phyloP scores from a whole-genome alignment of 2,329 filamentous ascomycete species.

The Paramyrothecium sp. region DNA sequence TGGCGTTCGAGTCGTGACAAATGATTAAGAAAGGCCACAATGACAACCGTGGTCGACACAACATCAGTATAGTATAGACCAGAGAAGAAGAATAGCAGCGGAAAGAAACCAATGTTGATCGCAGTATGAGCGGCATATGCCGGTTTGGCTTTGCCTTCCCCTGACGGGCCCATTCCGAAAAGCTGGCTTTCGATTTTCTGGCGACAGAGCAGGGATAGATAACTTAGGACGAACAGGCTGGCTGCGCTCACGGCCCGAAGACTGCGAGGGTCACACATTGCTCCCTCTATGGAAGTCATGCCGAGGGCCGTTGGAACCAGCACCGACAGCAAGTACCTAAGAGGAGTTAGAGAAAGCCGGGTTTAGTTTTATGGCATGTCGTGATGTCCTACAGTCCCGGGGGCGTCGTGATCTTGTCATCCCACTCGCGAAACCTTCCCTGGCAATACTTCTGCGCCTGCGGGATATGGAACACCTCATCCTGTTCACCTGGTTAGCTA shows the following conservation, averaged over 20 bases:
- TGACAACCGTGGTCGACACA: slow-evolving; percentile 72
- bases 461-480: slow-evolving; percentile 85
- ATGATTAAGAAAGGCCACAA: slow-evolving; percentile 65
- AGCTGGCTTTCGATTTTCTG: slow-evolving; percentile 46
- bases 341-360: slow-evolving; percentile 4
- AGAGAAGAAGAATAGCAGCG: slow-evolving; percentile 93
- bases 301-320: slow-evolving; percentile 19
- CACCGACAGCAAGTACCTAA: slow-evolving; percentile 46
- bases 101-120: slow-evolving; percentile 81
- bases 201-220: slow-evolving; percentile 51
- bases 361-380: neutral
- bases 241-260: slow-evolving; percentile 50
- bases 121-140: slow-evolving; percentile 58
- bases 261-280: slow-evolving; percentile 24
- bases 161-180: slow-evolving; percentile 15
- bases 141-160: slow-evolving; percentile 25
- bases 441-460: slow-evolving; percentile 87
- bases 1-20: slow-evolving; percentile 39
- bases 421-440: slow-evolving; percentile 75
- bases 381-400: slow-evolving; percentile 67
- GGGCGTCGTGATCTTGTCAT: slow-evolving; percentile 96
- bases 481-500: slow-evolving; percentile 44
- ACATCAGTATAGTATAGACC: slow-evolving; percentile 95
- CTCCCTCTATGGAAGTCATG: slow-evolving; percentile 5
- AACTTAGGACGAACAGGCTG: slow-evolving; percentile 34